Evolutionary conservation across 1,284 basidiomycete genomes (phyloP).

Genomic region (Pterula multifida): DNA sequence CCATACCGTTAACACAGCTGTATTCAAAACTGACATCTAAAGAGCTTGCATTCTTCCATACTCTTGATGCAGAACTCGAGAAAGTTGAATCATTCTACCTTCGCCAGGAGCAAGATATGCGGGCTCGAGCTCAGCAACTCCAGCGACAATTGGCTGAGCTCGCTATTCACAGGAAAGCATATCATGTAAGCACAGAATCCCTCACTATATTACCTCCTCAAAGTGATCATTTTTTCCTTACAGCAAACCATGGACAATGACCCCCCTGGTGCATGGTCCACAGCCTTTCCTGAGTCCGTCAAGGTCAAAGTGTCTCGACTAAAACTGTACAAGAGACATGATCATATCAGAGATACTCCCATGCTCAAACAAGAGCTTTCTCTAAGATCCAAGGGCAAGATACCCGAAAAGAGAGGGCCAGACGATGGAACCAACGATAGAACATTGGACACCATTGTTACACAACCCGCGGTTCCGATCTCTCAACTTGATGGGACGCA

Average conservation of each 20-base stretch:
- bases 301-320: constrained; percentile 13
- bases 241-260: background rate
- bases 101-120: constrained; percentile 61
- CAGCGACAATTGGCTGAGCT: constrained; percentile 69
- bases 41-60: constrained; percentile 63
- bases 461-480: constrained; percentile 11
- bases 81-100: constrained; percentile 81
- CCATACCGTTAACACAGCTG: constrained; percentile 36
- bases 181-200: constrained; percentile 32
- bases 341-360: background rate
- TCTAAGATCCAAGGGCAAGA: background rate
- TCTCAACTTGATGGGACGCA: constrained; percentile 4
- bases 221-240: background rate
- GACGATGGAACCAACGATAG: background rate
- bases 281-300: background rate
- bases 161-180: constrained; percentile 53
- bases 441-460: background rate
- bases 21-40: constrained; percentile 40
- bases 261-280: background rate
- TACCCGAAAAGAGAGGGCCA: background rate
- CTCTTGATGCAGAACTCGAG: constrained; percentile 63
- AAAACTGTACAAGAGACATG: background rate
- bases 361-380: background rate
- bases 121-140: constrained; percentile 34
- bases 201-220: constrained; percentile 3